Conservation (phyloP, 1,284 basidiomycete genomes). For the Wolfiporia cocos region DNA sequence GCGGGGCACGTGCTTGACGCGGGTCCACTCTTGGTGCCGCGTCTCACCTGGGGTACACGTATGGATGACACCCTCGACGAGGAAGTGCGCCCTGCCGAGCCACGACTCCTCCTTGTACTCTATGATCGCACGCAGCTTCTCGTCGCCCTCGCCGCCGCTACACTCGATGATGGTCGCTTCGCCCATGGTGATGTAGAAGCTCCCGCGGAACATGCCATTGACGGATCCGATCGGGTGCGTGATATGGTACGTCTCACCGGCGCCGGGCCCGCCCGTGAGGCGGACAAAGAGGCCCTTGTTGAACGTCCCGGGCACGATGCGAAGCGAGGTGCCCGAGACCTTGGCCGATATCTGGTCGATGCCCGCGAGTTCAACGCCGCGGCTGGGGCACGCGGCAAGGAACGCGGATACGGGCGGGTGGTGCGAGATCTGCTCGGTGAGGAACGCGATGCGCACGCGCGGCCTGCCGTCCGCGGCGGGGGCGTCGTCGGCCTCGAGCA, state of each 20-base stretch:
- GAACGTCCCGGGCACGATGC: conserved; percentile 75
- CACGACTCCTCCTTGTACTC: conserved; percentile 99
- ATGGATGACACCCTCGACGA: conserved; percentile 89
- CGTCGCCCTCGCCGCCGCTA: conserved; percentile 54
- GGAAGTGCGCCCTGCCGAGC: conserved; percentile 86
- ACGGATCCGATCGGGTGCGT: conserved; percentile 88
- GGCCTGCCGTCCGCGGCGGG: conserved; percentile 16
- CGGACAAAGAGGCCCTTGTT: conserved; percentile 89
- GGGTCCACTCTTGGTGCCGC: conserved; percentile 75
- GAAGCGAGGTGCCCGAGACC: conserved; percentile 80
- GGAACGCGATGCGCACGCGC: conserved; percentile 60
- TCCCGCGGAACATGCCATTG: conserved; percentile 87
- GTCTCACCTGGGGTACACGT: conserved; percentile 60
- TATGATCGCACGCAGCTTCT: conserved; percentile 70
- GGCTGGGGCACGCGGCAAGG: conserved; percentile 72
- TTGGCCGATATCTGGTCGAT: conserved; percentile 93
- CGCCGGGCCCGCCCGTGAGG: conserved; percentile 69
- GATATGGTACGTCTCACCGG: conserved; percentile 82
- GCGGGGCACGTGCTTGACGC: conserved; percentile 85
- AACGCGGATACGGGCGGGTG: conserved; percentile 94
- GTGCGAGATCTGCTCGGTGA: conserved; percentile 89
- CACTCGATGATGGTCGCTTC: conserved; percentile 85
- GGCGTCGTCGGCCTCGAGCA: conserved; percentile 19
- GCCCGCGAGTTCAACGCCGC: conserved; percentile 67
- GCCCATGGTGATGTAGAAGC: conserved; percentile 84